Evolutionary conservation across 2,329 filamentous ascomycete species (phyloP).

Genomic region (Fusarium sp.): DNA sequence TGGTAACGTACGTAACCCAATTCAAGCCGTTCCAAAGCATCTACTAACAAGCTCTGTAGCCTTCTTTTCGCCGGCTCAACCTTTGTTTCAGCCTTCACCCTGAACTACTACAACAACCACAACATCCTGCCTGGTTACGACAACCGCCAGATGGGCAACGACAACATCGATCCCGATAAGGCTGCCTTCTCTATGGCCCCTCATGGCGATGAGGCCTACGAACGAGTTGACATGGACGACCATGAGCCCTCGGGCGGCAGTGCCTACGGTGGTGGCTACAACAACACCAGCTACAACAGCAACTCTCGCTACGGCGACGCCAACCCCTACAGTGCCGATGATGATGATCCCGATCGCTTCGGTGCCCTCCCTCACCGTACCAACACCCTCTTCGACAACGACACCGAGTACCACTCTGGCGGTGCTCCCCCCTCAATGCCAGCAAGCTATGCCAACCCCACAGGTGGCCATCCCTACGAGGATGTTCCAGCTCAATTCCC

Average conservation of each 20-base stretch:
- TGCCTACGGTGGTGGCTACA: constrained; percentile 47
- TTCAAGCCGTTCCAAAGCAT: not conserved
- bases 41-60: constrained; percentile 54
- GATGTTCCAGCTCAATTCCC: constrained; percentile 69
- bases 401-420: constrained; percentile 63
- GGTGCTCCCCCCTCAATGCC: constrained; percentile 46
- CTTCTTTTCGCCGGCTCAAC: constrained; percentile 69
- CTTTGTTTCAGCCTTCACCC: constrained; percentile 71
- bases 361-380: constrained; percentile 56
- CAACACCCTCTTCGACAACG: constrained; percentile 65
- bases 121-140: constrained; percentile 74
- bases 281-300: constrained; percentile 53
- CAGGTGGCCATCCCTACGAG: constrained; percentile 44
- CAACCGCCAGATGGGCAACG: constrained; percentile 59
- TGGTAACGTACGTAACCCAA: constrained; percentile 68
- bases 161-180: constrained; percentile 77
- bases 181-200: constrained; percentile 77
- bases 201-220: constrained; percentile 77
- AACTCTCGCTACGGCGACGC: constrained; percentile 55
- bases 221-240: constrained; percentile 71
- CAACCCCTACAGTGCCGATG: constrained; percentile 58
- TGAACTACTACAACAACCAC: constrained; percentile 74
- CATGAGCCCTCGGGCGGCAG: constrained; percentile 56
- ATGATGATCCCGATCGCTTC: constrained; percentile 59
- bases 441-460: constrained; percentile 45